Evolutionary conservation across 805 yeast genomes (phyloP).

Genomic region (Wickerhamomyces strasburgensis): DNA sequence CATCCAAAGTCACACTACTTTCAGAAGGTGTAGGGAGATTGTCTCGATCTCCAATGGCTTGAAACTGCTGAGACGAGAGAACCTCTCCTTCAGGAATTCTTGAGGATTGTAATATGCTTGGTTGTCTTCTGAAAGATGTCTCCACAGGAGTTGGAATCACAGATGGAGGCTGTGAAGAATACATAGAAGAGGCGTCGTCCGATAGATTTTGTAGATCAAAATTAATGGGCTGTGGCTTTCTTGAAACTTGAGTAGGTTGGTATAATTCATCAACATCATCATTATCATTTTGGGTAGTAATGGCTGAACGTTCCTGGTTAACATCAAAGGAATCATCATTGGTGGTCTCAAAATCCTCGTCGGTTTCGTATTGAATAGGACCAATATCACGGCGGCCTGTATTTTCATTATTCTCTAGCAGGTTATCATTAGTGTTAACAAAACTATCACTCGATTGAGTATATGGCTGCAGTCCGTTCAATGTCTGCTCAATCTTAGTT

Average conservation of each 20-base stretch:
- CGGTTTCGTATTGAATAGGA: no score
- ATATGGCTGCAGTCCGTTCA: conserved; percentile 21
- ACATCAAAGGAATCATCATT: background rate
- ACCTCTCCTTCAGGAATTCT: conserved; percentile 13
- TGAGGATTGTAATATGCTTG: conserved; percentile 10
- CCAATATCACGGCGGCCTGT: no score
- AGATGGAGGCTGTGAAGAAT: conserved; percentile 21
- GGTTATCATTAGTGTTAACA: conserved; percentile 12
- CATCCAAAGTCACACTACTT: no score
- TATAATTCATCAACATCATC: background rate
- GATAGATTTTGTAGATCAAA: background rate
- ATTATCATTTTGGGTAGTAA: background rate
- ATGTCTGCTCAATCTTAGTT: conserved; percentile 22
- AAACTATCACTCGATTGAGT: conserved; percentile 13
- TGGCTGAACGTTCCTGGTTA: background rate
- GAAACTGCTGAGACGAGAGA: background rate
- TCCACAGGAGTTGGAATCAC: conserved; percentile 13
- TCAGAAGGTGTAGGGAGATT: no score
- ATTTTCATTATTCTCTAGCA: no score
- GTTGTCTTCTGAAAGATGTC: conserved; percentile 13
- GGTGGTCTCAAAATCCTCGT: conserved; percentile 3
- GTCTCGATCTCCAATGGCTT: conserved; percentile 4
- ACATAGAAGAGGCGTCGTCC: conserved; percentile 22
- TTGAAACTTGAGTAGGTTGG: no score
- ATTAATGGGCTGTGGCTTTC: no score